Evolutionary conservation across 371 early-diverging fungal species (phyloP), one percentile per base, ranked within the genome.

Genomic region (Paraphysoderma sedebokerense): DNA sequence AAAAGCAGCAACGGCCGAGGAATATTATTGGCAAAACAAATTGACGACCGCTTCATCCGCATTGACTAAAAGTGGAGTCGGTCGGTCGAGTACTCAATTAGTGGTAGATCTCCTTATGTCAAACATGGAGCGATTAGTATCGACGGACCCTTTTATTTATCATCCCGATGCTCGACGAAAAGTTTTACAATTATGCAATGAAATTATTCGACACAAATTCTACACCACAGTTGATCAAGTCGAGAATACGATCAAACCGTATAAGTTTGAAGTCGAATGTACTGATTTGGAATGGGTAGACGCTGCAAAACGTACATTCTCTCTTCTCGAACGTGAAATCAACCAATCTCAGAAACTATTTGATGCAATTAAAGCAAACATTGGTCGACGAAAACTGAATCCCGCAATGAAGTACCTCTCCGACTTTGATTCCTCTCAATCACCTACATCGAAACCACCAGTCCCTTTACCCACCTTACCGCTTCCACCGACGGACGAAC

Each of bases 171-270:
- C 90, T 0, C 72, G 82, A n/a, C 64, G 72, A 11, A 74, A 83
- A 24, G 75, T 95, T 46, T 65, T 85, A 57, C 71, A 76, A 38
- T 85, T 89, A 54, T 79, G 81, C 7, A 74, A 78, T 47, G 85
- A 83, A 34, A 79, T 92, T 35, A 49, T 97, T 53, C 76, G 86
- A 30, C 67, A 67, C 44, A 87, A 91, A 47, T 87, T 84, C 59
- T 73, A 83, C 42, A 66, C 82, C 1, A 83, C 87, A 0, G 82
- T 89, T 9, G 96, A 95, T 54, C 92, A 92, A 63, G 95, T 97
- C 6, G 98, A 97, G 57, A 95, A 93, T 62, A 88, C 92, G 7
- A 90, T 97, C 63, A 95, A 95, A 62, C 98, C 96, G 3, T 92
- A 79, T 72, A 97, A 97, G 66, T 87, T 85, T 50, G 96, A 95